A percentile compares a stretch with the other conserved stretches of the same genome.
phyloP scores from a whole-genome alignment of 441 rosid genomes.

The Populus hybrid region DNA sequence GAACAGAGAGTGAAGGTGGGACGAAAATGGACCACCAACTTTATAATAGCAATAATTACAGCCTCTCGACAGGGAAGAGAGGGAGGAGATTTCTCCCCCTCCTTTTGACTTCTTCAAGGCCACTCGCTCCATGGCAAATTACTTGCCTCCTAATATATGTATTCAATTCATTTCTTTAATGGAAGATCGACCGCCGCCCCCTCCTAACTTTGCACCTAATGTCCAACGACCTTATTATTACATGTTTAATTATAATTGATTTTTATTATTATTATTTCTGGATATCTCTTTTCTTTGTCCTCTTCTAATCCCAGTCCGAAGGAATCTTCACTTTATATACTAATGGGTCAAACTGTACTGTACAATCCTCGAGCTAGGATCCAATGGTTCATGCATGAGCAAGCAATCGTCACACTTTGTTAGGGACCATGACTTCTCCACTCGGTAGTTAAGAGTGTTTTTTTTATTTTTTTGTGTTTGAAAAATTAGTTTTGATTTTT shows the following conservation, averaged over 20 bases:
- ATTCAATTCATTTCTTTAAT: constrained; percentile 7
- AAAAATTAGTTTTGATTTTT: no score
- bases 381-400: constrained; percentile 3
- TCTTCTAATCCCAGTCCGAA: constrained; percentile 15
- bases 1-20: neutral
- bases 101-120: constrained; percentile 33
- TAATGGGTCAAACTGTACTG: constrained; percentile 17
- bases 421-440: neutral
- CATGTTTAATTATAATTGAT: neutral
- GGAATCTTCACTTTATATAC: constrained; percentile 20
- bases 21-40: constrained; percentile 16
- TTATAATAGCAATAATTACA: no score
- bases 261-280: neutral
- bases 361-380: constrained; percentile 2
- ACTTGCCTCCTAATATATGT: constrained; percentile 17
- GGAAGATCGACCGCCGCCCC: constrained; percentile 19
- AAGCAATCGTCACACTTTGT: neutral
- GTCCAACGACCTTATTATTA: constrained; percentile 26
- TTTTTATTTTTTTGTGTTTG: no score
- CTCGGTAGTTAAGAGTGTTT: neutral
- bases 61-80: no score
- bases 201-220: constrained; percentile 31
- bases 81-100: neutral
- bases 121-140: constrained; percentile 13
- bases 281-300: neutral